Conservation (phyloP, 352 stramenopile species). For the Phytophthora syringae region DNA sequence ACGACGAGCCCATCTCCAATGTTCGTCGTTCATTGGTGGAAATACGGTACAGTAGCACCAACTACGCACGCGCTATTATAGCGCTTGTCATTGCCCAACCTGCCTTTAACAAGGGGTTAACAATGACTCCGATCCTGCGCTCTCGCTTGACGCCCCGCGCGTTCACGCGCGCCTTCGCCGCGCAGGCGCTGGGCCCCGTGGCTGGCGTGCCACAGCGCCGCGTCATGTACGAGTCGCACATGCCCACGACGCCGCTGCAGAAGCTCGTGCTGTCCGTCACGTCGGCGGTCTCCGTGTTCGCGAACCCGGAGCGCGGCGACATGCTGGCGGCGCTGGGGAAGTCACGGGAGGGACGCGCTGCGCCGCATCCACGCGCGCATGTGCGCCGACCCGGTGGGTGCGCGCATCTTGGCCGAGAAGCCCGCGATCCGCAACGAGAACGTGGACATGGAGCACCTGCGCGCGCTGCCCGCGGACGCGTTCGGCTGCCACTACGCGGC, state of each 20-base stretch:
- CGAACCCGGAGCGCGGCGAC: slow-evolving; percentile 94
- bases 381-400: slow-evolving; percentile 84
- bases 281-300: slow-evolving; percentile 90
- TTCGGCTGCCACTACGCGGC: slow-evolving; percentile 92
- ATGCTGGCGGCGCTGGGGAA: slow-evolving; percentile 96
- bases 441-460: slow-evolving; percentile 79
- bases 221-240: slow-evolving; percentile 75
- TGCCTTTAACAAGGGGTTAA: too few species aligned
- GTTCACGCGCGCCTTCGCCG: slow-evolving; percentile 11
- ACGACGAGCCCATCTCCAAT: slow-evolving; percentile 9
- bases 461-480: slow-evolving; percentile 68
- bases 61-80: too few species aligned
- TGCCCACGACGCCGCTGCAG: slow-evolving; percentile 83
- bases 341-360: slow-evolving; percentile 92
- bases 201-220: slow-evolving; percentile 58
- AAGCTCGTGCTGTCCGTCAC: slow-evolving; percentile 88
- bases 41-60: not conserved
- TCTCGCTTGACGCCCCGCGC: slow-evolving; percentile 16
- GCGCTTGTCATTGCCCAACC: too few species aligned
- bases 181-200: slow-evolving; percentile 24
- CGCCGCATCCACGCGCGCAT: slow-evolving; percentile 87
- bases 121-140: slow-evolving; percentile 22
- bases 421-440: slow-evolving; percentile 79
- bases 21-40: not conserved
- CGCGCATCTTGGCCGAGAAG: slow-evolving; percentile 89